A percentile compares a stretch with the other conserved stretches of the same genome.
Evolutionary conservation across 164 flowering plant species (phyloP).

Genomic region (Stephania japonica): DNA sequence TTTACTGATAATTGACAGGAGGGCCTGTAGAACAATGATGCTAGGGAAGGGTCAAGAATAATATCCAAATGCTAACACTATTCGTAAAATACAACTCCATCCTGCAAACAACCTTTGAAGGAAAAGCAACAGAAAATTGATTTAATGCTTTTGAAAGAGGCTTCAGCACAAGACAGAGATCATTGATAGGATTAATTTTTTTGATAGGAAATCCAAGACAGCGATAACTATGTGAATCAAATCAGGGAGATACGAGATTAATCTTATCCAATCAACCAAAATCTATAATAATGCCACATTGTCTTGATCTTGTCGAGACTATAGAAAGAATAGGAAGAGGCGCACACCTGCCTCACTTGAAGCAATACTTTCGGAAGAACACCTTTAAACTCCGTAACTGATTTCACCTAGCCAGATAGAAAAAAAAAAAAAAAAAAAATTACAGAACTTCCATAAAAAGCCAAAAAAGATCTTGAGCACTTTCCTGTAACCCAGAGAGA

Average conservation of each 20-base stretch:
- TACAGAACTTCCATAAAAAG: background rate
- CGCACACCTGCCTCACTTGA: constrained; percentile 69
- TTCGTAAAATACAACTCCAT: no score
- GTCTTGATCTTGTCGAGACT: background rate
- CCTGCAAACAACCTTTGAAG: background rate
- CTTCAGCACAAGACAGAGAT: no score
- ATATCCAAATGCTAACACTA: no score
- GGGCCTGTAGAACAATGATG: no score
- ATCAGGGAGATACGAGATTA: background rate
- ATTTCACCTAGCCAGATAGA: constrained; percentile 50
- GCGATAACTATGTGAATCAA: background rate
- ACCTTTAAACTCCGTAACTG: constrained; percentile 59
- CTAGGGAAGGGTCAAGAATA: no score
- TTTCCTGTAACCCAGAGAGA: background rate
- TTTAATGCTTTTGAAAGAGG: no score
- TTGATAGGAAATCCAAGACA: no score
- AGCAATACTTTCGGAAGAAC: constrained; percentile 73
- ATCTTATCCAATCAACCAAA: background rate
- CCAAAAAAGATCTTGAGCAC: background rate
- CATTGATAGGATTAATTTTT: no score
- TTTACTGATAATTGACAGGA: no score
- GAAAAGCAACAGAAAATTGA: background rate
- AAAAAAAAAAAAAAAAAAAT: background rate
- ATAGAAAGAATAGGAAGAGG: background rate
- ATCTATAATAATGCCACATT: background rate